These are phyloP conservation scores for Colletotrichum cereale DNA, from an alignment of 2,329 filamentous ascomycete species.

Conservation along the genomic window DNA sequence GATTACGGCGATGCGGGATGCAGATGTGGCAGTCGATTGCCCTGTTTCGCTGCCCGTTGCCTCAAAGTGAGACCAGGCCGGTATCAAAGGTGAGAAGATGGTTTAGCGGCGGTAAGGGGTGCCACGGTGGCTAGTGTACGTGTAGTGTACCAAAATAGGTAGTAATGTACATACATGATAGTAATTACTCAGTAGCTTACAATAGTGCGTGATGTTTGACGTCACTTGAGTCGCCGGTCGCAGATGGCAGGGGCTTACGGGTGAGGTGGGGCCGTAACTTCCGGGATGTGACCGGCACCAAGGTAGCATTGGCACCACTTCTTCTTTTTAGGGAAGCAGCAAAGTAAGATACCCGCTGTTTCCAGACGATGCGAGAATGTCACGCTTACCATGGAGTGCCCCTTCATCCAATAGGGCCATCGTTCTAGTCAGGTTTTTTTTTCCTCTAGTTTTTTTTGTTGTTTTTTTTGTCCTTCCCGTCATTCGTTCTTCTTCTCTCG, in stretches of 20 bases:
- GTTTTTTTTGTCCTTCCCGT: neutral
- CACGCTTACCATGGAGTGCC: neutral
- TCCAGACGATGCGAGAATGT: conserved; percentile 35
- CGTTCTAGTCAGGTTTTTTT: neutral
- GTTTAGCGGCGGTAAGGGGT: neutral
- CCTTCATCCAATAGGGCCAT: neutral
- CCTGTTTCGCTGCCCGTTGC: neutral
- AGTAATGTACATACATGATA: too few species aligned
- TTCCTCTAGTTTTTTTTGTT: neutral
- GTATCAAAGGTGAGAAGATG: neutral
- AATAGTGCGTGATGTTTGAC: too few species aligned
- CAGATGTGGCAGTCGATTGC: neutral
- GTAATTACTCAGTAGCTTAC: too few species aligned
- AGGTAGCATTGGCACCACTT: neutral
- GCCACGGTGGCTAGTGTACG: conserved; percentile 3
- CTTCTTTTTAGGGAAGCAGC: neutral
- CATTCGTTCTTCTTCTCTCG: neutral
- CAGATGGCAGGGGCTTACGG: neutral
- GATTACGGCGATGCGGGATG: neutral
- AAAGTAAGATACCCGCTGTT: conserved; percentile 13
- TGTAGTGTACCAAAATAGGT: neutral
- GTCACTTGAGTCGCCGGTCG: conserved; percentile 16
- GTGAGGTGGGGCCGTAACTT: conserved; percentile 21
- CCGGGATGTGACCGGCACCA: conserved; percentile 8
- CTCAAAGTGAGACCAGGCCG: neutral